Evolutionary conservation across 352 stramenopile genomes (phyloP), one percentile per base, ranked within the genome.

Genomic region (Phytophthora brassicae): DNA sequence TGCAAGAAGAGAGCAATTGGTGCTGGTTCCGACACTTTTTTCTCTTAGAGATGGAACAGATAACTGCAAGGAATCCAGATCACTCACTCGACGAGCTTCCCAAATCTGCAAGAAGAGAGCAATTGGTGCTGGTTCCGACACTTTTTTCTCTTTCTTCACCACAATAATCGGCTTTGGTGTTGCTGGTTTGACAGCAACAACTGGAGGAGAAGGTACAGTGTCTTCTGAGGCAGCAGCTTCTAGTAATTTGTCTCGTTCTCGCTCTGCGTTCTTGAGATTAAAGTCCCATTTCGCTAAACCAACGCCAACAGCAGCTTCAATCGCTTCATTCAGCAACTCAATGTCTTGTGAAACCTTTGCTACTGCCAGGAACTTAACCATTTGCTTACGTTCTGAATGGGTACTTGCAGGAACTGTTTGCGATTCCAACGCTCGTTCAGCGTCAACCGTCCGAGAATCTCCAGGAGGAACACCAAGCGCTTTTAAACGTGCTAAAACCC

Each of bases 261-360:
- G 56, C 61, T 89, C 77, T 8, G 83, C 83, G 41, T 90, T 92
- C 47, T 92, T 92, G 3, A 92, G 43, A 53, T 92, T 92, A 26
- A 92, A 89, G 60, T 92, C 80, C 83, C 83, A 92, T 44, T 89
- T 89, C 0, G 83, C 83, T 29, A 92, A 60, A n/a, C 83, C 83
- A 41, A 68, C 79, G 19, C 68, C 68, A 13, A 82, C 52, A 1
- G 83, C 83, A 50, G 73, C 70, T 46, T 89, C 71, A 60, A 92
- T 90, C 2, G 83, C 83, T 66, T 88, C 75, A 33, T 76, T 81
- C 46, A 92, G 29, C 29, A 92, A 41, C 48, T 88, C 70, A 2
- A 92, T 41, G 64, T 92, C 83, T 68, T 86, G 75, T 42, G 80
- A 85, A 16, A 89, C 51, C 52, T 88, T 88, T 0, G 83, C 83